These are phyloP conservation scores for Crithidia sp. DNA, from an alignment of 208 protist genomes.

Conservation along the genomic window DNA sequence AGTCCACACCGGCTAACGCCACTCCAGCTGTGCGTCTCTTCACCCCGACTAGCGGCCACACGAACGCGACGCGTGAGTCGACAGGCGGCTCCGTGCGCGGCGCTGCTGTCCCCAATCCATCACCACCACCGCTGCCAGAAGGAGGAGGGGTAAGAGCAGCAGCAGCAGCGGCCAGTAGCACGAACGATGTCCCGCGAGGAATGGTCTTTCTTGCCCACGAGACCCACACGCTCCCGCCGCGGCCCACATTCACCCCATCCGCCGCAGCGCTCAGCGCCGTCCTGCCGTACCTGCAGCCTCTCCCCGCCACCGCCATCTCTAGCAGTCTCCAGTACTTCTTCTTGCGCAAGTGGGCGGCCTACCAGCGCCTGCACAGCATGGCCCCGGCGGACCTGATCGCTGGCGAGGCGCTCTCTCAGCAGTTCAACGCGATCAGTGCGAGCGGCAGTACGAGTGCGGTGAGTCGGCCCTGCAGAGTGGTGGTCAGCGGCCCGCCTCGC, in stretches of 20 bases:
- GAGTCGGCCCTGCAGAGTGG: constrained; percentile 28
- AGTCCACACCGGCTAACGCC: neutral
- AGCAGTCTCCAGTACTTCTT: constrained; percentile 35
- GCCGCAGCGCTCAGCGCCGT: neutral
- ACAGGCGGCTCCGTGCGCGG: neutral
- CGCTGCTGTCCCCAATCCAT: no score
- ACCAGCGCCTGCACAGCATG: constrained; percentile 27
- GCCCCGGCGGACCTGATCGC: constrained; percentile 25
- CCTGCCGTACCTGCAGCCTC: constrained; percentile 9
- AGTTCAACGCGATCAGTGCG: constrained; percentile 4
- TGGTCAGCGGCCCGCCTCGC: constrained; percentile 64
- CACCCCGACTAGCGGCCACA: neutral
- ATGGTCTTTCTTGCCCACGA: constrained; percentile 25
- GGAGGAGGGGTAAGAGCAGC: neutral
- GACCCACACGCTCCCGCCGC: constrained; percentile 22
- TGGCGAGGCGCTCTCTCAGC: constrained; percentile 22
- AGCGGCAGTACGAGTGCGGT: neutral
- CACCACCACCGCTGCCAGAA: neutral
- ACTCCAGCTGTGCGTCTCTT: constrained; percentile 6
- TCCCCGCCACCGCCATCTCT: constrained; percentile 18
- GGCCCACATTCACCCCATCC: constrained; percentile 12
- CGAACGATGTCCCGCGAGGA: constrained; percentile 11
- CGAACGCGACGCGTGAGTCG: neutral
- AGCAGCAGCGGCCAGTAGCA: neutral
- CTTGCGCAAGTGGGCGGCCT: constrained; percentile 40